Evolutionary conservation across 1,284 basidiomycete genomes (phyloP).

Genomic region (Mycosarcoma mackinlayi): DNA sequence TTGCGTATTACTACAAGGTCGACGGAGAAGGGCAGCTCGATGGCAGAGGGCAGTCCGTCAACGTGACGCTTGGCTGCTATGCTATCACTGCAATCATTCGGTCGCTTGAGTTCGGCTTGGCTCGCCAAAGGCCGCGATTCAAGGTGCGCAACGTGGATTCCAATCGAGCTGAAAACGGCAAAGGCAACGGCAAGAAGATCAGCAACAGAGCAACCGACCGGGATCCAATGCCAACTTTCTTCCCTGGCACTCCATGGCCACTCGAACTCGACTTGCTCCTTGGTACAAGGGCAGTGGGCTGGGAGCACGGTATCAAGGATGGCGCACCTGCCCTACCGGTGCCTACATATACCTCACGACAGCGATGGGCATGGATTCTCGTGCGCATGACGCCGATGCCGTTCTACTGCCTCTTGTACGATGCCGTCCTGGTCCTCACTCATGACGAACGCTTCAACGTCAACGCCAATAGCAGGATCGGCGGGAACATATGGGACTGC

Average conservation of each 20-base stretch:
- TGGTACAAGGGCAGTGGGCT: constrained; percentile 45
- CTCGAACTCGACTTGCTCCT: constrained; percentile 40
- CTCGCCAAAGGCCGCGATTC: constrained; percentile 11
- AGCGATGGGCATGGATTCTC: constrained; percentile 18
- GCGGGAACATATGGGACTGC: constrained; percentile 31
- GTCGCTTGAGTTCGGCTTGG: constrained; percentile 21
- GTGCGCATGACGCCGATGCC: constrained; percentile 1
- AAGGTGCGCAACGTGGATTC: background rate
- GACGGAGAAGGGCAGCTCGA: constrained; percentile 19
- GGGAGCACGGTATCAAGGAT: constrained; percentile 41
- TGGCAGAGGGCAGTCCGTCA: constrained; percentile 28
- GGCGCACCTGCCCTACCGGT: constrained; percentile 24
- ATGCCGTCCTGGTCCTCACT: constrained; percentile 22
- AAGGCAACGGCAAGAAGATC: background rate
- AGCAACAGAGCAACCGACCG: background rate
- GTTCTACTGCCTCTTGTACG: constrained; percentile 15
- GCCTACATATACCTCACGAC: background rate
- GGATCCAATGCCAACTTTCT: constrained; percentile 22
- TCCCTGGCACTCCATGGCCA: constrained; percentile 31
- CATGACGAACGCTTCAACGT: constrained; percentile 31
- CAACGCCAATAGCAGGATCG: background rate
- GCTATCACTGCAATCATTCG: constrained; percentile 11
- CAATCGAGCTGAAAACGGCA: constrained; percentile 1
- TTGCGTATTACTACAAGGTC: constrained; percentile 20
- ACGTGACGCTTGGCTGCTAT: constrained; percentile 21